Conservation (phyloP, 1,284 basidiomycete genomes). For the Fomitopsis pinicola region DNA sequence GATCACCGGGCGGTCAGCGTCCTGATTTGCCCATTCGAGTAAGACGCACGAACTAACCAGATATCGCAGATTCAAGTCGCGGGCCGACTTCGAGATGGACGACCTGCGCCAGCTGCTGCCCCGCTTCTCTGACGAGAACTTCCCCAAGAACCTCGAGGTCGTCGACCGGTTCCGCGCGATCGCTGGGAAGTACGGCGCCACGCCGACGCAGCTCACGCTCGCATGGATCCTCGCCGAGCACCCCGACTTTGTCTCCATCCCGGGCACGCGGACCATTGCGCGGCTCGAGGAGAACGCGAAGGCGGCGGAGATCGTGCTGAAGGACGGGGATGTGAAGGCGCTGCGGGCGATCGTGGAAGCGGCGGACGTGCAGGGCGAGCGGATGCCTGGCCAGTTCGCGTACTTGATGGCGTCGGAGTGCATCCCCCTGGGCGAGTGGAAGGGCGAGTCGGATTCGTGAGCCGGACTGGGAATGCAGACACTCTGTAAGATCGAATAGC, state of each 20-base stretch:
- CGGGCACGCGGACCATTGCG: constrained; percentile 17
- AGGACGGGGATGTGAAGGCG: neutral
- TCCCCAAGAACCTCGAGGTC: neutral
- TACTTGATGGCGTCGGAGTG: neutral
- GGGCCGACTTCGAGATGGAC: neutral
- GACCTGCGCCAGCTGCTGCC: neutral
- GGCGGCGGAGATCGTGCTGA: neutral
- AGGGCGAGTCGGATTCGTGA: neutral
- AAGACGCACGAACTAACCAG: neutral
- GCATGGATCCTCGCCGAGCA: constrained; percentile 37
- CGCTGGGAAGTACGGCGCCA: constrained; percentile 21
- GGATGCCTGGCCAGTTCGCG: neutral
- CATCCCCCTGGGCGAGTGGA: neutral
- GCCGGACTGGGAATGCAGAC: no score
- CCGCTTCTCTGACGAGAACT: neutral
- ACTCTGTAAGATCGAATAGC: no score
- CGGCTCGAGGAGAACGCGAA: neutral
- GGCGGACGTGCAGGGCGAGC: constrained; percentile 8
- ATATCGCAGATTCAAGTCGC: neutral
- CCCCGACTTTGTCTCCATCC: constrained; percentile 31
- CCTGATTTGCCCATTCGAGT: neutral
- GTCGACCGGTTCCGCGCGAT: neutral
- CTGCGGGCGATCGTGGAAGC: neutral
- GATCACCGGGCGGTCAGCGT: neutral
- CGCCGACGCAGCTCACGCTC: constrained; percentile 35